Evolutionary conservation across 495 filamentous ascomycete species (phyloP).

Genomic region (Neurospora sp.): DNA sequence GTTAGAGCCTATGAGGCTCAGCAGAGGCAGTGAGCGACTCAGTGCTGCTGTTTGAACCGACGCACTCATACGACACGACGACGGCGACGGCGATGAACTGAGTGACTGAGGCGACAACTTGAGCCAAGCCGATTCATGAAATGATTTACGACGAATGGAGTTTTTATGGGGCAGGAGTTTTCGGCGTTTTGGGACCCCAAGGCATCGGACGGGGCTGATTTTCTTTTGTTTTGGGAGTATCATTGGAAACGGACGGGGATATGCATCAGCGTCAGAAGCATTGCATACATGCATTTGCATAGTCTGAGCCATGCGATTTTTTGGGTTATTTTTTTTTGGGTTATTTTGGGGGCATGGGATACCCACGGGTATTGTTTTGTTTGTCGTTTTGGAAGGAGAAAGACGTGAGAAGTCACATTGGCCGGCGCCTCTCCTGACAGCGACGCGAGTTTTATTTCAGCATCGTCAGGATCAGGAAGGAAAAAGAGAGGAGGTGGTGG

Average conservation of each 20-base stretch:
- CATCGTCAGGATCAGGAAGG: neutral
- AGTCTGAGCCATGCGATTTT: neutral
- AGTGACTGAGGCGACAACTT: neutral
- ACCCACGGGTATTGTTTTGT: neutral
- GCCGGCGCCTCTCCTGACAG: neutral
- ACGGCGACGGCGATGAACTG: neutral
- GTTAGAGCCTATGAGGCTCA: constrained; percentile 40
- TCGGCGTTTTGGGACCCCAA: neutral
- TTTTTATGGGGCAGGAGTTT: neutral
- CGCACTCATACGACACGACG: too few relatives aligned
- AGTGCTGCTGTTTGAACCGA: neutral
- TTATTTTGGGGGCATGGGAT: neutral
- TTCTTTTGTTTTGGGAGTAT: neutral
- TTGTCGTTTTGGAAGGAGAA: neutral
- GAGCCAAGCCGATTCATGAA: neutral
- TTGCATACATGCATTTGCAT: neutral
- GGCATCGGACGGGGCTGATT: neutral
- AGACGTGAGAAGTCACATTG: neutral
- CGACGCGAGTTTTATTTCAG: neutral
- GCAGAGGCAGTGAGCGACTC: constrained; percentile 5
- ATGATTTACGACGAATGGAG: neutral
- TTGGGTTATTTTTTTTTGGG: neutral
- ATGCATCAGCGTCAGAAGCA: neutral
- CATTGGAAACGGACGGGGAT: neutral
- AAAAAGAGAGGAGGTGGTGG: neutral